Evolutionary conservation across 208 protist species (phyloP).

Genomic region (Wallacemonas sp.): DNA sequence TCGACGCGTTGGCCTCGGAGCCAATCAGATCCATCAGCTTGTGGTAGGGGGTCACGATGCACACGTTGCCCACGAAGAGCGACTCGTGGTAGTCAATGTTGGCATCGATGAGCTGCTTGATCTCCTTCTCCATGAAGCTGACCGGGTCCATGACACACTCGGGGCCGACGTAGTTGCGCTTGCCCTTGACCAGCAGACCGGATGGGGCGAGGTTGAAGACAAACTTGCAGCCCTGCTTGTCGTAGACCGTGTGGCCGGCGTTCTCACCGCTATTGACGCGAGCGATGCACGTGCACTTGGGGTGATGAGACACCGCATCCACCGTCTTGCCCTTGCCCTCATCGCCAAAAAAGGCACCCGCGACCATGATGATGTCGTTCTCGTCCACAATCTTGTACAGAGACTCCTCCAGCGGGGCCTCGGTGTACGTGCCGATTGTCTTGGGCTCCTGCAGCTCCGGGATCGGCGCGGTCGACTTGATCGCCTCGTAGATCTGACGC

Average conservation of each 20-base stretch:
- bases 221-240: constrained; percentile 78
- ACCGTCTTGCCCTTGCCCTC: constrained; percentile 94
- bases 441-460: constrained; percentile 74
- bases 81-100: constrained; percentile 75
- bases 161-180: constrained; percentile 84
- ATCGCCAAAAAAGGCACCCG: constrained; percentile 92
- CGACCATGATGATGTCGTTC: constrained; percentile 88
- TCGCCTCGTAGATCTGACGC: constrained; percentile 51
- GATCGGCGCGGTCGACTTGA: constrained; percentile 57
- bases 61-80: constrained; percentile 90
- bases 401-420: constrained; percentile 64
- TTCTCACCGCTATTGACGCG: constrained; percentile 93
- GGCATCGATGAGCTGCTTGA: constrained; percentile 80
- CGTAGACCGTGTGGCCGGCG: constrained; percentile 91
- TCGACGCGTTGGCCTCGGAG: constrained; percentile 84
- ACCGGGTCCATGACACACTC: constrained; percentile 94
- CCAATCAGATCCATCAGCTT: constrained; percentile 89
- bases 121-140: constrained; percentile 90
- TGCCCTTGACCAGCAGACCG: constrained; percentile 68
- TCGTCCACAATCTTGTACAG: constrained; percentile 83
- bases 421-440: constrained; percentile 57
- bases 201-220: constrained; percentile 93
- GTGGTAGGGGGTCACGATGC: constrained; percentile 92
- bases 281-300: constrained; percentile 80
- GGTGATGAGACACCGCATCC: constrained; percentile 84